Conservation (phyloP, 768 basidiomycete species). For the Hypsizygus marmoreus region DNA sequence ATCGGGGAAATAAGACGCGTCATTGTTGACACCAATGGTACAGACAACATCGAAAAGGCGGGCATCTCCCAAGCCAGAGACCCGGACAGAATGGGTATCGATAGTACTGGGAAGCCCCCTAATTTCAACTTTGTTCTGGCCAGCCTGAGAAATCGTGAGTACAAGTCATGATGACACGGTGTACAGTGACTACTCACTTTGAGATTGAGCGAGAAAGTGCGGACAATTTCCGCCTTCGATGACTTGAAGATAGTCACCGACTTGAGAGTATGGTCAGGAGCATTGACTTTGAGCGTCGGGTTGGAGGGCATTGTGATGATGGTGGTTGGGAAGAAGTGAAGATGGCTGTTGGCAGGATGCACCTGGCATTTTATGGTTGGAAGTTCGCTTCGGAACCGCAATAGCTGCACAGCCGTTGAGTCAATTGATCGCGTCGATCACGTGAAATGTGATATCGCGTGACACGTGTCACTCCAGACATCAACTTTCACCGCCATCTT, state of each 20-base stretch:
- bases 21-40: constrained; percentile 30
- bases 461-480: neutral
- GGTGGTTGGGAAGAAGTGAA: neutral
- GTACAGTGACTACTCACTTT: constrained; percentile 34
- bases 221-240: constrained; percentile 55
- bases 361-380: no score
- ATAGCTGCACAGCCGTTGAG: no score
- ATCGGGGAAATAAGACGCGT: constrained; percentile 16
- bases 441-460: neutral
- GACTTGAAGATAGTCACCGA: constrained; percentile 61
- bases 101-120: constrained; percentile 49
- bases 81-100: constrained; percentile 53
- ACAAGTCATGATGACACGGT: neutral
- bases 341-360: neutral
- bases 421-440: no score
- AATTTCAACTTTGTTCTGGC: constrained; percentile 54
- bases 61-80: constrained; percentile 49
- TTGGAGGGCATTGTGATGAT: constrained; percentile 3
- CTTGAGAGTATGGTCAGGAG: constrained; percentile 48
- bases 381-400: no score
- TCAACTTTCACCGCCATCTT: no score
- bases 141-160: constrained; percentile 38
- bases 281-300: constrained; percentile 22
- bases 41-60: constrained; percentile 61
- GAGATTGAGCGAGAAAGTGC: constrained; percentile 48